Percentiles rank a stretch among this genome's conserved stretches.
phyloP scores from a whole-genome alignment of 2,329 filamentous ascomycete genomes.

The Arthrobotrys conoides region DNA sequence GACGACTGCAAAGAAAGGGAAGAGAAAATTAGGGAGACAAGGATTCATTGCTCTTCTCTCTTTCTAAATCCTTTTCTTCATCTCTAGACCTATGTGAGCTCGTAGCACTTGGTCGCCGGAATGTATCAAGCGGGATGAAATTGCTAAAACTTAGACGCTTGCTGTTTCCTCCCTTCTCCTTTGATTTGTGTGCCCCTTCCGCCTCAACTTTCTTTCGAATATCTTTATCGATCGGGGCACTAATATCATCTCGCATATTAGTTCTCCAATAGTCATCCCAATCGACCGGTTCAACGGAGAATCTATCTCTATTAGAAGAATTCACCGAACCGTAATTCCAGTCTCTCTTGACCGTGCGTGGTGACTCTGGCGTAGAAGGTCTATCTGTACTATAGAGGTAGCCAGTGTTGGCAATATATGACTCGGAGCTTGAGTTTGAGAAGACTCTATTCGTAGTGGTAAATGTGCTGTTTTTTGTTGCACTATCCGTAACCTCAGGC shows the following conservation, averaged over 20 bases:
- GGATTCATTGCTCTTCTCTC: slow-evolving; percentile 55
- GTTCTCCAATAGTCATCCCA: slow-evolving; percentile 57
- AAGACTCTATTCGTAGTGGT: slow-evolving; percentile 51
- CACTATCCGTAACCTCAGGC: slow-evolving; percentile 39
- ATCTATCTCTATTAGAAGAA: slow-evolving; percentile 47
- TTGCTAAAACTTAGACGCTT: slow-evolving; percentile 55
- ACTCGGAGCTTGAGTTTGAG: slow-evolving; percentile 53
- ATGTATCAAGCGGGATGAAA: slow-evolving; percentile 58
- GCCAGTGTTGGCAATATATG: slow-evolving; percentile 50
- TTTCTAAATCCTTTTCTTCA: slow-evolving; percentile 48
- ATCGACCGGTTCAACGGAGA: slow-evolving; percentile 45
- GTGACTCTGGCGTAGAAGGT: slow-evolving; percentile 42
- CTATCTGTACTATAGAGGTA: slow-evolving; percentile 41
- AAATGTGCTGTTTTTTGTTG: slow-evolving; percentile 53
- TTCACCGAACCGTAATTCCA: slow-evolving; percentile 55
- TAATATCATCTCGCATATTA: slow-evolving; percentile 50
- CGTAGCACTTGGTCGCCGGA: slow-evolving; percentile 50
- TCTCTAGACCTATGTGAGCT: slow-evolving; percentile 50
- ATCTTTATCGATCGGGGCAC: slow-evolving; percentile 55
- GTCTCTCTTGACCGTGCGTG: slow-evolving; percentile 44
- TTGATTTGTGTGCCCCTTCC: slow-evolving; percentile 26
- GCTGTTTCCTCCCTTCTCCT: slow-evolving; percentile 33
- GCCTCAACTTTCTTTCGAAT: slow-evolving; percentile 56
- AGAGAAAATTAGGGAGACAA: slow-evolving; percentile 12
- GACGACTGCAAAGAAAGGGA: background rate